These are phyloP conservation scores for Termitomyces sp. DNA, from an alignment of 768 basidiomycete species.

Conservation along the genomic window DNA sequence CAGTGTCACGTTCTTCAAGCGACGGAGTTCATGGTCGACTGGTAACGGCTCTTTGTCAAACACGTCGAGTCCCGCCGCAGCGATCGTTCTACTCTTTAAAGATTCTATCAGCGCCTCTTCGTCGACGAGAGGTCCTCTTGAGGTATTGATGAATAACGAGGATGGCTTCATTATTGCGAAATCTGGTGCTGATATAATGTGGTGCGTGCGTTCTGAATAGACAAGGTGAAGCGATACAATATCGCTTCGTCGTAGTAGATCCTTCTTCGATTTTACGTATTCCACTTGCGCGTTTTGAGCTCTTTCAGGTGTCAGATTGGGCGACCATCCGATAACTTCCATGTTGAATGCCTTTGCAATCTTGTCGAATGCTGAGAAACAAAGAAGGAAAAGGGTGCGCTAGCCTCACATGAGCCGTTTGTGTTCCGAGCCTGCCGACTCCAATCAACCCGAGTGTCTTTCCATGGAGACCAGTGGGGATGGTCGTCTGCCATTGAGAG, in stretches of 20 bases:
- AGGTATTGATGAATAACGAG: constrained; percentile 62
- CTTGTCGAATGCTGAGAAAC: constrained; percentile 19
- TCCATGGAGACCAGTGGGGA: constrained; percentile 48
- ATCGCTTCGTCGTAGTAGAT: constrained; percentile 49
- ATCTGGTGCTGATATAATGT: constrained; percentile 43
- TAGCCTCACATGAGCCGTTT: constrained; percentile 39
- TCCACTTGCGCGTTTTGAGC: constrained; percentile 48
- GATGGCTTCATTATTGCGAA: constrained; percentile 51
- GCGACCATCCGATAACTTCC: constrained; percentile 61
- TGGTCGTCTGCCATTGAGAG: constrained; percentile 47
- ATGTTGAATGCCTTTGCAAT: constrained; percentile 58
- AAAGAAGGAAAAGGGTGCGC: constrained; percentile 4
- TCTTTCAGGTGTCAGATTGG: constrained; percentile 54
- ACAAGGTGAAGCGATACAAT: constrained; percentile 61
- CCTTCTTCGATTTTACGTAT: constrained; percentile 43
- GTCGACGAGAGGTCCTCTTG: constrained; percentile 60
- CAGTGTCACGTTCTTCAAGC: constrained; percentile 47
- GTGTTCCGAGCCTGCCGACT: constrained; percentile 50
- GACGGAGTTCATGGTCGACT: constrained; percentile 47
- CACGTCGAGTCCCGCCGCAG: constrained; percentile 62
- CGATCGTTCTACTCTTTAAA: constrained; percentile 40
- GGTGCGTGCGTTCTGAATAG: constrained; percentile 42
- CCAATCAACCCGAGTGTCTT: constrained; percentile 59
- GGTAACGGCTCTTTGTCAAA: constrained; percentile 65
- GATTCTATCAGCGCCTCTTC: constrained; percentile 48